A percentile compares a stretch with the other conserved stretches of the same genome.
Evolutionary conservation across 1,139 yeast species (phyloP).

Genomic region (Suhomyces bokatorum): DNA sequence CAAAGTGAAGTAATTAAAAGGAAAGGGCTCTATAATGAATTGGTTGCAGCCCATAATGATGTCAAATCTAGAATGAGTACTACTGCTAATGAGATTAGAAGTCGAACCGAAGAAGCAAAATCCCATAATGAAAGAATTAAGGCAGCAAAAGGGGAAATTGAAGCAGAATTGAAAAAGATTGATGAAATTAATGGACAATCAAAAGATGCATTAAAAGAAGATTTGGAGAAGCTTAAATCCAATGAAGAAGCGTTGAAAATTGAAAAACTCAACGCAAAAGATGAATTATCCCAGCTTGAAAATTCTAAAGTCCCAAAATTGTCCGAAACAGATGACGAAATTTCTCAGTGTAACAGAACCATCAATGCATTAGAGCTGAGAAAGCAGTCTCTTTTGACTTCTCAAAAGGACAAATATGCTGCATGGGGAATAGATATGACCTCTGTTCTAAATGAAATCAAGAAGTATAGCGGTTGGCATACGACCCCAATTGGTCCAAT

Average conservation of each 20-base stretch:
- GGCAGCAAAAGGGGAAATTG: conserved; percentile 19
- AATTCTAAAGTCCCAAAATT: conserved; percentile 9
- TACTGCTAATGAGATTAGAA: conserved; percentile 19
- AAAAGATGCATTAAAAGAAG: conserved; percentile 25
- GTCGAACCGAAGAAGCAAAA: conserved; percentile 29
- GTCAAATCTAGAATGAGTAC: conserved; percentile 6
- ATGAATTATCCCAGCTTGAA: conserved; percentile 17
- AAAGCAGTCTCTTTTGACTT: conserved; percentile 17
- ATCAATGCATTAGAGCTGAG: conserved; percentile 7
- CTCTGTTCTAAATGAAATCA: conserved; percentile 43
- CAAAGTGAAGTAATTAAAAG: conserved; percentile 13
- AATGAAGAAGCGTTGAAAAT: conserved; percentile 16
- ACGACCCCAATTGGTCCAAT: conserved; percentile 79
- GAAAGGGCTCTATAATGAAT: conserved; percentile 4
- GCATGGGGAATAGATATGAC: conserved; percentile 54
- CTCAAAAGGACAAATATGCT: conserved; percentile 32
- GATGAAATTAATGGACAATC: conserved; percentile 44
- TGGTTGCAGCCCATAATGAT: conserved; percentile 4
- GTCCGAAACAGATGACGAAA: conserved; percentile 8
- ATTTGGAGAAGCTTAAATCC: conserved; percentile 17
- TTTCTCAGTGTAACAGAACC: conserved; percentile 6
- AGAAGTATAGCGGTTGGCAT: conserved; percentile 39
- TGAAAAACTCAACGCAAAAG: conserved; percentile 20
- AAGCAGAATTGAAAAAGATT: conserved; percentile 36
- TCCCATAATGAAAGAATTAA: conserved; percentile 29